Percentiles rank a stretch among this genome's conserved stretches.
These are phyloP conservation scores for Brassica napus DNA, from an alignment of 345 rosid genomes.

Conservation along the genomic window DNA sequence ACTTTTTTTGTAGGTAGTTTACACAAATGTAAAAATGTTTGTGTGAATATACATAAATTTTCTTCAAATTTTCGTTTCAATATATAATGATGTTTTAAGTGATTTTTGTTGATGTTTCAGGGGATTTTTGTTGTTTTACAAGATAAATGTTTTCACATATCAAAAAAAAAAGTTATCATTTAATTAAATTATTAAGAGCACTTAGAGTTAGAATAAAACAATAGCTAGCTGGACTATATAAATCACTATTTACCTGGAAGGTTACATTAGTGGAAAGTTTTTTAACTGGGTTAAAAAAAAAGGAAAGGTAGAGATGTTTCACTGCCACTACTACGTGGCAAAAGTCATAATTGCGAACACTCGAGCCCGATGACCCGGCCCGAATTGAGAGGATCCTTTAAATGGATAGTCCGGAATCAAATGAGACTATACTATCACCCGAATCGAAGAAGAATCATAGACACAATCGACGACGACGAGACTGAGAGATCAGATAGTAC, in stretches of 20 bases:
- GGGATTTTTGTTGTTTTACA: too few species aligned
- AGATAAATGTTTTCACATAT: too few species aligned
- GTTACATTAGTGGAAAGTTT: neutral
- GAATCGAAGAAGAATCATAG: slow-evolving; percentile 2
- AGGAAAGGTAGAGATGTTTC: neutral
- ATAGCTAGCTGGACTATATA: too few species aligned
- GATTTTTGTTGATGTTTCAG: too few species aligned
- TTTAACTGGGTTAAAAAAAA: neutral
- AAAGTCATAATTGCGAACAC: neutral
- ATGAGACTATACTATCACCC: neutral
- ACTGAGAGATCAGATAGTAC: neutral
- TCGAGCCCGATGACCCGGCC: neutral
- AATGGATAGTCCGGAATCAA: neutral
- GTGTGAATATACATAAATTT: neutral
- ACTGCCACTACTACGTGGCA: neutral
- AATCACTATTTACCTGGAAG: too few species aligned
- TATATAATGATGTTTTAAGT: too few species aligned
- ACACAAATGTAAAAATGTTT: neutral
- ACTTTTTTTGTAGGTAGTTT: neutral
- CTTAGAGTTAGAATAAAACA: too few species aligned
- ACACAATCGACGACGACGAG: slow-evolving; percentile 3
- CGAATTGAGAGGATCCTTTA: neutral
- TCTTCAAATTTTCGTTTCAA: too few species aligned
- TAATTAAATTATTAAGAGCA: too few species aligned
- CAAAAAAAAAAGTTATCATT: neutral